phyloP scores from a whole-genome alignment of 768 basidiomycete species.

The Sporobolomyces pararoseus region DNA sequence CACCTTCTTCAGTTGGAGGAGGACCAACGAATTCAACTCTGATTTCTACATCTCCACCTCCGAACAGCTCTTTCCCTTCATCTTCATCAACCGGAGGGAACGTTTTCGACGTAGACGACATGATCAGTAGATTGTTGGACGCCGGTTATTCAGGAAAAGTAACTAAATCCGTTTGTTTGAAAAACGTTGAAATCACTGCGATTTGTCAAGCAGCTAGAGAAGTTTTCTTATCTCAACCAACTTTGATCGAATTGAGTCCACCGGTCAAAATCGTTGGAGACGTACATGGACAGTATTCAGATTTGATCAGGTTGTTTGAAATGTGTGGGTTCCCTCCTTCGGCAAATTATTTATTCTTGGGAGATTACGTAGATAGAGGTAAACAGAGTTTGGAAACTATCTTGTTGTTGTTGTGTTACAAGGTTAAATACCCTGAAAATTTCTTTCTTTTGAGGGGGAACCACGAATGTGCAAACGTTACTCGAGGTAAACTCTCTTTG shows the following conservation, averaged over 20 bases:
- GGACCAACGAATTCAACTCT: conserved; percentile 43
- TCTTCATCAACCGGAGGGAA: conserved; percentile 30
- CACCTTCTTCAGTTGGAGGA: conserved; percentile 13
- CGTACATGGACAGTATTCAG: conserved; percentile 97
- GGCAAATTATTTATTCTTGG: conserved; percentile 96
- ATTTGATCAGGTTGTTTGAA: conserved; percentile 95
- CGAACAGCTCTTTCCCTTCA: background rate
- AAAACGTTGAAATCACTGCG: conserved; percentile 90
- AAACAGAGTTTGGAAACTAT: conserved; percentile 99
- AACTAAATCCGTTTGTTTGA: conserved; percentile 81
- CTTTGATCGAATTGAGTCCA: conserved; percentile 91
- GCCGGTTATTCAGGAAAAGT: conserved; percentile 98
- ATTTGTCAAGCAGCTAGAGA: conserved; percentile 94
- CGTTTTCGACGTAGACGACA: conserved; percentile 90
- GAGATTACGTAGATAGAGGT: conserved; percentile 97
- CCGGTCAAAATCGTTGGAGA: conserved; percentile 99
- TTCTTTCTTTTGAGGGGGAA: conserved; percentile 97
- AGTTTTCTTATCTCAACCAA: conserved; percentile 92
- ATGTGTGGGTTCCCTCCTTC: conserved; percentile 99
- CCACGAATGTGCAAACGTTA: conserved; percentile 99
- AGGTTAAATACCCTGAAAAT: conserved; percentile 99
- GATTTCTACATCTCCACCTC: conserved; percentile 38
- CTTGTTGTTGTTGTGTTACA: conserved; percentile 92
- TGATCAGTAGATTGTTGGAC: conserved; percentile 92
- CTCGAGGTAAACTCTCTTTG: conserved; percentile 63